phyloP scores from a whole-genome alignment of 139 green algal genomes.

The Coelastrella sp. region DNA sequence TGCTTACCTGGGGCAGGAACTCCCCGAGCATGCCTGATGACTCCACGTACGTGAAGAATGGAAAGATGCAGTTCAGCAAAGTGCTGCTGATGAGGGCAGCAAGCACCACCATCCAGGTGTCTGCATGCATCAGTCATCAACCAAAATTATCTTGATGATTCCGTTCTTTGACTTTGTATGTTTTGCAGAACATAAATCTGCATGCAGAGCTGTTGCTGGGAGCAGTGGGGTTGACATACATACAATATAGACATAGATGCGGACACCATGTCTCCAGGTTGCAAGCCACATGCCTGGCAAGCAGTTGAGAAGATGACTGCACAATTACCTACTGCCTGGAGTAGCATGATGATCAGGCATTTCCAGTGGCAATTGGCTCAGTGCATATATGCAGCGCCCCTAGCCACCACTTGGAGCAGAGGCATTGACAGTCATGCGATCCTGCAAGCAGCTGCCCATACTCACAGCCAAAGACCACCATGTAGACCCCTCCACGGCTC shows the following conservation, averaged over 20 bases:
- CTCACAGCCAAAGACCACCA: constrained; percentile 30
- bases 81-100: constrained; percentile 63
- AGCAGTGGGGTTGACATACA: too few relatives aligned
- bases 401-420: neutral
- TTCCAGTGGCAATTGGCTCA: too few relatives aligned
- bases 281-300: too few relatives aligned
- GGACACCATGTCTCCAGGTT: too few relatives aligned
- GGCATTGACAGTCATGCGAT: neutral
- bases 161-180: neutral
- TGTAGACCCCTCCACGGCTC: neutral
- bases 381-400: too few relatives aligned
- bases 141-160: neutral
- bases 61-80: constrained; percentile 72
- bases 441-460: neutral
- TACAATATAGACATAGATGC: too few relatives aligned
- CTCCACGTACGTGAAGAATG: constrained; percentile 88
- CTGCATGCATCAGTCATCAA: constrained; percentile 18
- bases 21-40: constrained; percentile 69
- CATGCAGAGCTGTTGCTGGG: too few relatives aligned
- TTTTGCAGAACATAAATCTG: too few relatives aligned
- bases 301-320: too few relatives aligned
- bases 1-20: constrained; percentile 66
- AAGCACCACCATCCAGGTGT: constrained; percentile 62
- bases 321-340: too few relatives aligned
- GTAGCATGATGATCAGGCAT: too few relatives aligned